Evolutionary conservation across 2,329 filamentous ascomycete genomes (phyloP).

Genomic region (Ophiocordyceps camponoti-leonardi): DNA sequence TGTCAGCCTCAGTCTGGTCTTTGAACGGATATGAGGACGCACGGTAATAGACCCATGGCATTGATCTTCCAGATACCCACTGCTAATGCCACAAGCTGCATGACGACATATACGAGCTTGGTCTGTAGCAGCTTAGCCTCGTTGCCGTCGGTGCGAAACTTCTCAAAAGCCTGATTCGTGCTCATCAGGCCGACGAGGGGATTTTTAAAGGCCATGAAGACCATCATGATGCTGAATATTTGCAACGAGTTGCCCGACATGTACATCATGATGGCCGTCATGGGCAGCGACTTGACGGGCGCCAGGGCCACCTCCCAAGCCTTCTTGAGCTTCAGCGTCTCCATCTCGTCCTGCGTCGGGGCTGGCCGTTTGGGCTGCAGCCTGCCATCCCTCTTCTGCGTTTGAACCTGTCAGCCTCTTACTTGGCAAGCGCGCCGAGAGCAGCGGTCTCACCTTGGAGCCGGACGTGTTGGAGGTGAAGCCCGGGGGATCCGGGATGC

Average conservation of each 20-base stretch:
- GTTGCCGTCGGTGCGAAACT: slow-evolving; percentile 73
- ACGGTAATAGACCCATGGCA: slow-evolving; percentile 87
- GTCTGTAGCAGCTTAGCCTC: slow-evolving; percentile 57
- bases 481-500: slow-evolving; percentile 73
- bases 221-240: slow-evolving; percentile 99
- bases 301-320: slow-evolving; percentile 94
- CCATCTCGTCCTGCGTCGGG: slow-evolving; percentile 70
- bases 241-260: slow-evolving; percentile 98
- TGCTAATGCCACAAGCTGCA: slow-evolving; percentile 69
- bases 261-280: slow-evolving; percentile 99
- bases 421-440: background rate
- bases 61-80: slow-evolving; percentile 95
- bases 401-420: slow-evolving; percentile 24
- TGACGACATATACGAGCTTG: slow-evolving; percentile 74
- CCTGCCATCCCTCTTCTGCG: slow-evolving; percentile 31
- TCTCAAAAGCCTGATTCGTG: slow-evolving; percentile 77
- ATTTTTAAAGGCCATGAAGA: slow-evolving; percentile 97
- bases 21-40: slow-evolving; percentile 20
- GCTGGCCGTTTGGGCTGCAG: slow-evolving; percentile 37
- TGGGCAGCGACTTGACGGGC: slow-evolving; percentile 84
- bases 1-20: background rate
- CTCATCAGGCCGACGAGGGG: slow-evolving; percentile 70
- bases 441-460: slow-evolving; percentile 33
- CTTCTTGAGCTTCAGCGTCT: slow-evolving; percentile 93
- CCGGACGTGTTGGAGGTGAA: slow-evolving; percentile 42